Conservation (phyloP, 306 rosid species). For the Cucurbita maxima region DNA sequence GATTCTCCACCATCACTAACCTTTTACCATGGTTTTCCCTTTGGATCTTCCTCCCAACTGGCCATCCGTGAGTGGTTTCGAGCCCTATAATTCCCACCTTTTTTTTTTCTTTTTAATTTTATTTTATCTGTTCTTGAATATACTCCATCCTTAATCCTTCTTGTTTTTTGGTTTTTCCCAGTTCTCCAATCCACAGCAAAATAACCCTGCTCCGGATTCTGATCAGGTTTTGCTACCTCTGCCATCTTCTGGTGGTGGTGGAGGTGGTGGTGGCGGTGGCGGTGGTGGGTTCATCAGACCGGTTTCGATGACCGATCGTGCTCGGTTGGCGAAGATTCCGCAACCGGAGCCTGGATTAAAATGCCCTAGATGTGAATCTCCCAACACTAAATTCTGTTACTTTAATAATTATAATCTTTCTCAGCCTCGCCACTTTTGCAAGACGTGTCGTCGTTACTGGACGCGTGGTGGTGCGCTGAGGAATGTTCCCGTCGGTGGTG, state of each 20-base stretch:
- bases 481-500: slow-evolving; percentile 86
- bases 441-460: slow-evolving; percentile 86
- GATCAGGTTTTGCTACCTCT: slow-evolving; percentile 17
- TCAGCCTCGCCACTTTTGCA: slow-evolving; percentile 88
- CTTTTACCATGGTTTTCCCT: slow-evolving; percentile 74
- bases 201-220: slow-evolving; percentile 14
- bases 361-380: slow-evolving; percentile 81
- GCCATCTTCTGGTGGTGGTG: neutral
- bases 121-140: slow-evolving; percentile 44
- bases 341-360: slow-evolving; percentile 45
- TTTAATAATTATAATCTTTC: slow-evolving; percentile 69
- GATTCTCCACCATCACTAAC: slow-evolving; percentile 63
- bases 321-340: slow-evolving; percentile 45
- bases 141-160: slow-evolving; percentile 19
- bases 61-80: slow-evolving; percentile 42
- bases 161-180: neutral
- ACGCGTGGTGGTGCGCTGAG: slow-evolving; percentile 78
- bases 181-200: slow-evolving; percentile 22
- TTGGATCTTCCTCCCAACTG: slow-evolving; percentile 86
- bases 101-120: neutral
- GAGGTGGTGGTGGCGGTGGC: slow-evolving; percentile 7
- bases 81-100: slow-evolving; percentile 16
- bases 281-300: slow-evolving; percentile 27
- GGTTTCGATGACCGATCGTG: slow-evolving; percentile 65
- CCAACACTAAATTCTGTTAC: slow-evolving; percentile 80